These are phyloP conservation scores for Trichoderma breve DNA, from an alignment of 2,329 filamentous ascomycete species.

Conservation along the genomic window DNA sequence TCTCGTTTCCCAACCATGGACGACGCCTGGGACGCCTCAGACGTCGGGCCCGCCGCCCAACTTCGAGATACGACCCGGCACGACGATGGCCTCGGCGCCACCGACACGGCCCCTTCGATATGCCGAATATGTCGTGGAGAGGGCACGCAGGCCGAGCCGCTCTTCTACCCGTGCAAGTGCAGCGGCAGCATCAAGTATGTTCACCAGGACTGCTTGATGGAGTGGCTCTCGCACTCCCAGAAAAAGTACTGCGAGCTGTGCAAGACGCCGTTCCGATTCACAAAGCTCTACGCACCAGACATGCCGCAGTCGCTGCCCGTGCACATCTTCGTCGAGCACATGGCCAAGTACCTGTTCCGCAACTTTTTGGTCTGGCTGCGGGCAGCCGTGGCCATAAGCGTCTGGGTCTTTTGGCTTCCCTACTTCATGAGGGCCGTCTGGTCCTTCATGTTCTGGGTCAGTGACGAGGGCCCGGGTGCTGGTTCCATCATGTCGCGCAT, in stretches of 20 bases:
- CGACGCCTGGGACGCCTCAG: background rate
- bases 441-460: conserved; percentile 93
- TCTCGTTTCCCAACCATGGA: conserved; percentile 7
- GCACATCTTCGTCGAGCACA: conserved; percentile 76
- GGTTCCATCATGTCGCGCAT: conserved; percentile 29
- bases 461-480: conserved; percentile 65
- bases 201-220: conserved; percentile 96
- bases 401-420: conserved; percentile 87
- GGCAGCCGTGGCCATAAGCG: conserved; percentile 71
- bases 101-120: conserved; percentile 61
- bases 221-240: conserved; percentile 97
- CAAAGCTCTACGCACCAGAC: conserved; percentile 90
- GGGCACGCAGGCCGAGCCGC: conserved; percentile 73
- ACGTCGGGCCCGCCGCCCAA: conserved; percentile 21
- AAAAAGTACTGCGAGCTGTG: conserved; percentile 99
- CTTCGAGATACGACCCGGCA: conserved; percentile 14
- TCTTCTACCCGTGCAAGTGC: conserved; percentile 98
- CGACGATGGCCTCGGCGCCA: background rate
- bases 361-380: conserved; percentile 77
- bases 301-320: conserved; percentile 86
- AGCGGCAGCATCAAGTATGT: conserved; percentile 98
- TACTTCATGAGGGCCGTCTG: conserved; percentile 90
- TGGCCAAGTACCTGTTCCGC: conserved; percentile 68
- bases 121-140: conserved; percentile 97
- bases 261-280: conserved; percentile 97